Base-by-base conservation (phyloP, 2,329 filamentous ascomycete species). In the Clonostachys chloroleuca region DNA sequence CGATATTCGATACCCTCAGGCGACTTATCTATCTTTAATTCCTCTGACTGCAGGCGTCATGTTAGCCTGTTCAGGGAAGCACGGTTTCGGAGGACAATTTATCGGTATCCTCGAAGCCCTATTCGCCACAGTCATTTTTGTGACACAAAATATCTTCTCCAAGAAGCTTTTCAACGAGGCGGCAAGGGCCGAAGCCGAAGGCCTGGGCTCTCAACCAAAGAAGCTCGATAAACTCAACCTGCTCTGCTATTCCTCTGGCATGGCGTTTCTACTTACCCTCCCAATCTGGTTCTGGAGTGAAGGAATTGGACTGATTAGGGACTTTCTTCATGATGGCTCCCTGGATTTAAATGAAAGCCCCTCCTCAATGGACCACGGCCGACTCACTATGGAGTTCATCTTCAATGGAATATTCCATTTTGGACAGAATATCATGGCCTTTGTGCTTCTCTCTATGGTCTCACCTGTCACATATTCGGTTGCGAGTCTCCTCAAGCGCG, bases 371-470 rank as follows among this genome's bases (percentile, higher is more conserved):
- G 86, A 89, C 53, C 86, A 92, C 50, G 89, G 86, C 24, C 82
- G 89, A 3, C 65, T 87, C 41, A 72, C 77, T 1, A 60, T 95
- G n/a, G 94, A 99, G 62, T 97, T 95, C 63, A 65, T 97, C 45
- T 97, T 99, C 77, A 99, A 99, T 65, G 94, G 94, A 47, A 86
- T 90, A 5, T 96, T 95, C 62, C 94, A 99, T 67, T 99, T 97
- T 65, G 89, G 83, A 14, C 94, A 99, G 61, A 96, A 95, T 61
- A 95, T 99, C 46, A 79, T 99, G 47, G 94, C 94, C 0, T 99
- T 99, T 62, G 76, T 96, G 18, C 77, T 99, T 6, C 75, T 99
- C 7, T 96, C 91, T 46, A 87, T 96, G 73, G 87, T 97, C 12
- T 95, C 91, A 1, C 94, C 94, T 0, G 94, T 99, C 36, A 97